phyloP scores from a whole-genome alignment of 2,329 filamentous ascomycete genomes.

The Alternaria consortialis region DNA sequence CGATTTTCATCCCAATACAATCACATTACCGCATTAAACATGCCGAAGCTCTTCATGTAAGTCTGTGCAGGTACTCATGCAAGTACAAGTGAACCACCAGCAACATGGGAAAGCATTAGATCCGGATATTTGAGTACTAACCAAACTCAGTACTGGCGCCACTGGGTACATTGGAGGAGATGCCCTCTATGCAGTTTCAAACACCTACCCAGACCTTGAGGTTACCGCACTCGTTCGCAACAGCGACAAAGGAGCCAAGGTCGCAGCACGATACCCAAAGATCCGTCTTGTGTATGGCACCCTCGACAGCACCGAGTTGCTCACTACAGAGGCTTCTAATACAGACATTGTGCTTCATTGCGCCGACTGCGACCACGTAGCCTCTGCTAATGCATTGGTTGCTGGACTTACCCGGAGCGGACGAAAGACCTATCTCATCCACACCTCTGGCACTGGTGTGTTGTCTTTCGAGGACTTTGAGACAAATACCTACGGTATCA shows the following conservation, averaged over 20 bases:
- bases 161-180: constrained; percentile 49
- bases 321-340: constrained; percentile 39
- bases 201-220: constrained; percentile 59
- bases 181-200: constrained; percentile 47
- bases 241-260: constrained; percentile 57
- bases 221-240: constrained; percentile 61
- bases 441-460: constrained; percentile 66
- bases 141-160: constrained; percentile 36
- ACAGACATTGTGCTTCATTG: constrained; percentile 50
- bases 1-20: background rate
- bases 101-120: background rate
- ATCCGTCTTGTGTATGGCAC: constrained; percentile 63
- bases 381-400: constrained; percentile 36
- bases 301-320: constrained; percentile 38
- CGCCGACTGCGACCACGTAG: constrained; percentile 41
- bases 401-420: constrained; percentile 53
- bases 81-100: background rate
- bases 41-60: constrained; percentile 44
- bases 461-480: constrained; percentile 61
- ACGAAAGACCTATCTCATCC: constrained; percentile 60
- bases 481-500: constrained; percentile 57
- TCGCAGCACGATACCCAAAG: constrained; percentile 58
- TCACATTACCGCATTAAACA: constrained; percentile 8
- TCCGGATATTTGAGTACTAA: background rate
- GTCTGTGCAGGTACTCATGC: background rate